Evolutionary conservation across 2,329 filamentous ascomycete genomes (phyloP).

Genomic region (Colletotrichum graminicola): DNA sequence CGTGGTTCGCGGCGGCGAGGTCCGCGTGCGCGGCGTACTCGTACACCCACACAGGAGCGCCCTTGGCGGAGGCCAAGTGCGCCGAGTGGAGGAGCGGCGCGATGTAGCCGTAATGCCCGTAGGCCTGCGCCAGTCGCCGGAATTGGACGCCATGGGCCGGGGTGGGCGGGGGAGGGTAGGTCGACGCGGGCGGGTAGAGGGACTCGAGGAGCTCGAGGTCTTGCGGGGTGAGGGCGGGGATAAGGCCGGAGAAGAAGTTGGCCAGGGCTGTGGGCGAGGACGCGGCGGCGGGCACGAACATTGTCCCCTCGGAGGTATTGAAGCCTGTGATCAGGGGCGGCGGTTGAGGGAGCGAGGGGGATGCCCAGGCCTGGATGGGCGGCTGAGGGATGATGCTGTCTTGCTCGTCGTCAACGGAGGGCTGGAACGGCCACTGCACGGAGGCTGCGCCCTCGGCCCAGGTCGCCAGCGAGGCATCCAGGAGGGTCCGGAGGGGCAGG

Average conservation of each 20-base stretch:
- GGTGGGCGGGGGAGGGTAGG: constrained; percentile 33
- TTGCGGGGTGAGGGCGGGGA: constrained; percentile 65
- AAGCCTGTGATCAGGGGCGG: constrained; percentile 75
- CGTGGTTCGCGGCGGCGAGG: constrained; percentile 60
- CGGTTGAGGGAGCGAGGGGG: constrained; percentile 65
- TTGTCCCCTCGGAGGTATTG: constrained; percentile 76
- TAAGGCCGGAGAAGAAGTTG: constrained; percentile 72
- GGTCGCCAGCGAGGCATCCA: constrained; percentile 57
- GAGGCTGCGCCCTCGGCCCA: constrained; percentile 58
- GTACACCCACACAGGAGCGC: constrained; percentile 64
- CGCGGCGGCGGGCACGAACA: constrained; percentile 69
- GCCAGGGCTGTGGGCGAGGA: constrained; percentile 51
- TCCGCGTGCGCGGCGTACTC: constrained; percentile 66
- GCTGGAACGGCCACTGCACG: constrained; percentile 75
- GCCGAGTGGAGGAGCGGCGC: constrained; percentile 73
- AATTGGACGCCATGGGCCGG: constrained; percentile 64
- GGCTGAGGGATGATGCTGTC: constrained; percentile 64
- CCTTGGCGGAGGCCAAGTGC: constrained; percentile 53
- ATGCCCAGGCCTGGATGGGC: constrained; percentile 71
- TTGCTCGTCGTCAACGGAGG: constrained; percentile 68
- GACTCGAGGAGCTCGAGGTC: constrained; percentile 68
- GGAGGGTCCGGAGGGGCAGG: constrained; percentile 54
- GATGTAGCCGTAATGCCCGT: constrained; percentile 74
- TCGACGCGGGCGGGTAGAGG: constrained; percentile 67
- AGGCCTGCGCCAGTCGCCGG: constrained; percentile 69